A percentile compares a stretch with the other conserved stretches of the same genome.
Conservation (phyloP, 83 land plant genomes). For the Picea abies region DNA sequence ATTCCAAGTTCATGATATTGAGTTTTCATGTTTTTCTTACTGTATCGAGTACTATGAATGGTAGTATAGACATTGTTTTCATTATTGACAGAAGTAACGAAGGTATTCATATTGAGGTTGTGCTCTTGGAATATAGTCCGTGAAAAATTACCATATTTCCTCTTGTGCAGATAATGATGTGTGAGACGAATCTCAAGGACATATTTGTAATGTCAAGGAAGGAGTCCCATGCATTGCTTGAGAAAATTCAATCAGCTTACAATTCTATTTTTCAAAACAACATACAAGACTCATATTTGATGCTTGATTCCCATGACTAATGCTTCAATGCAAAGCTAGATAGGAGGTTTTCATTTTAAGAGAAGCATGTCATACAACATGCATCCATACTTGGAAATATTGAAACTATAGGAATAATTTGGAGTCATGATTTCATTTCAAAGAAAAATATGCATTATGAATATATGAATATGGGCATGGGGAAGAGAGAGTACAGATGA, state of each 20-base stretch:
- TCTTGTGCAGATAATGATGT: slow-evolving; percentile 12
- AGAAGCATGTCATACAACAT: slow-evolving; percentile 89
- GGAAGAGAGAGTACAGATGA: neutral
- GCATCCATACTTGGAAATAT: slow-evolving; percentile 94
- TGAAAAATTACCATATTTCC: slow-evolving; percentile 11
- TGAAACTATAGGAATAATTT: slow-evolving; percentile 76
- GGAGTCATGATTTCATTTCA: neutral
- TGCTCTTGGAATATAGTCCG: no score
- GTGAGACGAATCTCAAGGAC: slow-evolving; percentile 44
- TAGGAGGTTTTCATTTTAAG: slow-evolving; percentile 87
- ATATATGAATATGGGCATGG: neutral
- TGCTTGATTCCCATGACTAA: slow-evolving; percentile 52
- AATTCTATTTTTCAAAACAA: slow-evolving; percentile 20
- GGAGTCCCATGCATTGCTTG: slow-evolving; percentile 42
- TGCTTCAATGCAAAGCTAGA: slow-evolving; percentile 62
- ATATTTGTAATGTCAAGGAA: slow-evolving; percentile 38
- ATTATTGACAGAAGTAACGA: no score
- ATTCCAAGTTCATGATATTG: no score
- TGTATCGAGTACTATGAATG: no score
- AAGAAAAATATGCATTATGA: neutral
- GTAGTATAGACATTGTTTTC: no score
- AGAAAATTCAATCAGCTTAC: slow-evolving; percentile 49
- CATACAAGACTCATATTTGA: slow-evolving; percentile 42
- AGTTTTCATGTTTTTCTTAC: no score
- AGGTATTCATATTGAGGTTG: no score